Base-by-base conservation (phyloP, 208 protist species). In the Phytomonas francai region DNA sequence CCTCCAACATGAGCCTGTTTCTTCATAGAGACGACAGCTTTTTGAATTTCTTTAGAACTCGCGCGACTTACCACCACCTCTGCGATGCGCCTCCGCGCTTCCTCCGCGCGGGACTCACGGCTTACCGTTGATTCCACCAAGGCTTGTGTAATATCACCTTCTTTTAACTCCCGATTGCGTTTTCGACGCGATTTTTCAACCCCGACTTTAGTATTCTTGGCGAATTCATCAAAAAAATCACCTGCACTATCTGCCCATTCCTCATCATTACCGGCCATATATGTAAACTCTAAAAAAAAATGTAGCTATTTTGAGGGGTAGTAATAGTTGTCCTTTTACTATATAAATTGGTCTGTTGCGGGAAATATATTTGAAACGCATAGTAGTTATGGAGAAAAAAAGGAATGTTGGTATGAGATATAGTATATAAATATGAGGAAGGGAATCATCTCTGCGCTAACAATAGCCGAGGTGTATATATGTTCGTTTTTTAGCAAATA, bases 161-260 rank as follows among this genome's bases (percentile, higher is more conserved):
- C 67, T 34, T 79, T 51, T 5, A 74, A 71, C 58, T 91, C 78
- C 2, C 74, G 75, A 45, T 83, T 86, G 1, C 70, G 66, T 30
- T 84, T 87, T 14, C 84, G 80, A 33, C 57, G 30, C 16, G 88
- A 90, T 68, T 81, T 81, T 25, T 29, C 70, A 49, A 1, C 14
- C 7, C 39, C 2, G 7, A 19, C 6, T 19, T 49, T 49, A 49
- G 39, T 49, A 25, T 72, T 66, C 9, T 68, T 72, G 0, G 73
- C 62, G 65, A 93, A 88, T 62, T 87, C 84, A 6, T 51, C 61
- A 60, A 93, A 93, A 64, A 93, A 93, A 49, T 72, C 78, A 45
- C 71, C 77, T 4, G 78, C 83, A 12, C 74, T 80, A 29, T 93
- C 85, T 2, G 74, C 81, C 77, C 75, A 89, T 70, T 90, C 85